Base-by-base conservation (phyloP, 768 basidiomycete genomes). In the Pisolithus tinctorius region DNA sequence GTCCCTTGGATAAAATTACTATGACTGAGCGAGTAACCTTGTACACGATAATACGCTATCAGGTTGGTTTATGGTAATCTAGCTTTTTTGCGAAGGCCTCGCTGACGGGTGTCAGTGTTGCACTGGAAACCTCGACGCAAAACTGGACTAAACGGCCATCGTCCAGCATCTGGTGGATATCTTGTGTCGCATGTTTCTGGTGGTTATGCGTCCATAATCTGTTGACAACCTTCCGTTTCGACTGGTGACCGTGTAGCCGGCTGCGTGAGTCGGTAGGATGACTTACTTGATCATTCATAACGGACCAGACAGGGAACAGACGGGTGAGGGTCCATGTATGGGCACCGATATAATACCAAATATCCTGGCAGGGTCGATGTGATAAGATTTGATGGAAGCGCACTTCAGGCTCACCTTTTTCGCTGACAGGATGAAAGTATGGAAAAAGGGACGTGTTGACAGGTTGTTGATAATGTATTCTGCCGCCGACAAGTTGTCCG, bases 271-370 rank as follows among this genome's bases (percentile, higher is more conserved):
- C 9, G 54, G 34, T 20, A 38, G 47, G 23, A 49, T 14, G 38
- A 16, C 36, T 63, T 59, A 75, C 77, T 60, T 59, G 67, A 43
- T 62, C 61, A 45, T 54, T 64, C 51, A 70, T 65, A n/a, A 60
- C 61, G 23, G 66, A 63, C 77, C 78, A 80, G 40, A 78, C 57
- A 6, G 58, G 52, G 36, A 57, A 49, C 26, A 65, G 49, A 7
- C 70, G 52, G 4, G 58, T 60, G 14, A 70, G 51, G 0, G 59
- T 60, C 77, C 78, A 81, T n/a, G 63, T 57, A 43, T 74, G 67
- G n/a, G 70, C 73, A 13, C 79, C 79, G 25, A 81, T 67, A 52
- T 79, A 81, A 54, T 62, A 77, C 80, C 79, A 80, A 1, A 51
- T 63, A 37, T 69, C 68, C 76, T 79, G 43, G 45, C 39, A 27